phyloP scores from a whole-genome alignment of 2,329 filamentous ascomycete genomes.

The Colletotrichum kahawae region DNA sequence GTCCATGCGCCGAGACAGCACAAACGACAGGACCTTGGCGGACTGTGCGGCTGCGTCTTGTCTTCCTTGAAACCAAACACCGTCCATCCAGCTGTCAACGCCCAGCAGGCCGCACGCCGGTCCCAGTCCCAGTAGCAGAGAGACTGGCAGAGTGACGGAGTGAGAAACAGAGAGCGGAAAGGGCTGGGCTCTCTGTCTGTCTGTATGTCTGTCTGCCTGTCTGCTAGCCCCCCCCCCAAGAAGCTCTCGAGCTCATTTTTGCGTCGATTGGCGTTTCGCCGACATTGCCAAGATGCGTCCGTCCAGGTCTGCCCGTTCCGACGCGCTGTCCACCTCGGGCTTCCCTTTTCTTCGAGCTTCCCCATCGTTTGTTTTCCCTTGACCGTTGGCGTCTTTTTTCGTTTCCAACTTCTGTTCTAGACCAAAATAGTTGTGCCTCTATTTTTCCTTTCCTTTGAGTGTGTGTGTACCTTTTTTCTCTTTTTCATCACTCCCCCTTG shows the following conservation, averaged over 20 bases:
- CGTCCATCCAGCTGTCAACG: constrained; percentile 13
- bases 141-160: not conserved
- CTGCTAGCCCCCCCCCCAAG: not conserved
- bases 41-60: constrained; percentile 14
- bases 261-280: constrained; percentile 11
- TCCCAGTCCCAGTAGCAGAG: not conserved
- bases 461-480: not conserved
- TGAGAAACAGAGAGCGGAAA: not conserved
- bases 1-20: constrained; percentile 14
- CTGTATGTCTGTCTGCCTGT: not conserved
- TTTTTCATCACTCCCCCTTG: not conserved
- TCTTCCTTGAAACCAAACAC: constrained; percentile 19
- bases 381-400: not conserved
- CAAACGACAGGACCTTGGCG: not conserved
- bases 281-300: constrained; percentile 7
- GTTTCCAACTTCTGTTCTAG: not conserved
- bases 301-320: constrained; percentile 6
- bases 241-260: constrained; percentile 15
- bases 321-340: constrained; percentile 6
- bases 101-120: not conserved
- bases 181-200: not conserved
- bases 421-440: not conserved
- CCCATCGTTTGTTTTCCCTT: not conserved
- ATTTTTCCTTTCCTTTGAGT: not conserved
- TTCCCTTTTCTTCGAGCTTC: constrained; percentile 15